phyloP scores from a whole-genome alignment of 2,329 filamentous ascomycete species.

The Pochonia chlamydosporia region DNA sequence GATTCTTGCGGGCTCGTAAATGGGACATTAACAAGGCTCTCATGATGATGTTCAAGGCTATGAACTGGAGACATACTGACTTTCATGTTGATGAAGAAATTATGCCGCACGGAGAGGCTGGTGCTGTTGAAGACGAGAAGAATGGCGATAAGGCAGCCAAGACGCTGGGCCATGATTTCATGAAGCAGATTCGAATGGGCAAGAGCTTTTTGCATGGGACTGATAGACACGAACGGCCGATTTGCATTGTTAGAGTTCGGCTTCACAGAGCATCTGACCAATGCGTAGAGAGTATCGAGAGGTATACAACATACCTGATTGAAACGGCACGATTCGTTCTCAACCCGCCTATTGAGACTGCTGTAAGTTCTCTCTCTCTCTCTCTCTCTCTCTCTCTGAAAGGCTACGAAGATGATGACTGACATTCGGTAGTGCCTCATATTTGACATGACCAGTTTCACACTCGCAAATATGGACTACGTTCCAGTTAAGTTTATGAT shows the following conservation, averaged over 20 bases:
- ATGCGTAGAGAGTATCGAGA: constrained; percentile 72
- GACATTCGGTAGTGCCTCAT: constrained; percentile 64
- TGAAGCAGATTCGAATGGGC: constrained; percentile 78
- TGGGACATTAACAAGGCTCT: constrained; percentile 94
- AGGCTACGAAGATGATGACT: background rate
- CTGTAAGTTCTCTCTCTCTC: constrained; percentile 68
- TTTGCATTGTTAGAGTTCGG: constrained; percentile 78
- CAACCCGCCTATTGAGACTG: constrained; percentile 77
- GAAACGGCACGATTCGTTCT: constrained; percentile 88
- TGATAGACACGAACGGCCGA: constrained; percentile 78
- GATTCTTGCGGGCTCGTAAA: constrained; percentile 80
- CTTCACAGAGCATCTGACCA: constrained; percentile 81
- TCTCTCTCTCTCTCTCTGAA: background rate
- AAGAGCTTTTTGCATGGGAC: constrained; percentile 89
- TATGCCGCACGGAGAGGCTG: constrained; percentile 68
- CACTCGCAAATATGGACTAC: constrained; percentile 97
- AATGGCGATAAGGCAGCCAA: constrained; percentile 52
- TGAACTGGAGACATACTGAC: constrained; percentile 81
- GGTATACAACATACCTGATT: constrained; percentile 88
- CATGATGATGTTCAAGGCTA: constrained; percentile 88
- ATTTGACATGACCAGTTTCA: constrained; percentile 94
- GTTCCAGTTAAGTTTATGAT: constrained; percentile 98
- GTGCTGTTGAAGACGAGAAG: constrained; percentile 55
- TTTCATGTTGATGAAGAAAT: constrained; percentile 88
- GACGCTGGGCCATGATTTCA: constrained; percentile 68